A percentile compares a stretch with the other conserved stretches of the same genome.
These are phyloP conservation scores for Chlorella sp. DNA, from an alignment of 139 green algal genomes.

Conservation along the genomic window DNA sequence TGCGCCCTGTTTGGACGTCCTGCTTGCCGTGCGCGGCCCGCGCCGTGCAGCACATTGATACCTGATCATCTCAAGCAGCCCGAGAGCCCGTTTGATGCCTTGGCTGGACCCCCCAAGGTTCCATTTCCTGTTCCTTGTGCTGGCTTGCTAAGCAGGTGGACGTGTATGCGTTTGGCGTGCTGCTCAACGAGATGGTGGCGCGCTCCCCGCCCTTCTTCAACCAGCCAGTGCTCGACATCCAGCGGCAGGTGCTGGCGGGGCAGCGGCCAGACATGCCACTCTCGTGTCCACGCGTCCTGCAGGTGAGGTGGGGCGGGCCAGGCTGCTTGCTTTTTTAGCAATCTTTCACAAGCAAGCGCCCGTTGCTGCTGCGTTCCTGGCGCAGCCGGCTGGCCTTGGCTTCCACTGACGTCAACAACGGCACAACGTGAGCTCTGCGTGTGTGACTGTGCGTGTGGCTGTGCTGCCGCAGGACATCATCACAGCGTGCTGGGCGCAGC, in stretches of 20 bases:
- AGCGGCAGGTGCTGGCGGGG: slow-evolving; percentile 27
- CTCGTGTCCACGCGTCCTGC: slow-evolving; percentile 23
- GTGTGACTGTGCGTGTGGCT: not conserved
- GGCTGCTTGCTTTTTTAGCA: not conserved
- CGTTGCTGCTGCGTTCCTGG: not conserved
- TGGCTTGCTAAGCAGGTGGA: slow-evolving; percentile 56
- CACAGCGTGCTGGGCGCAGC: slow-evolving; percentile 31
- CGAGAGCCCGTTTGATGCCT: slow-evolving; percentile 4
- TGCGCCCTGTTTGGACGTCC: too few relatives aligned
- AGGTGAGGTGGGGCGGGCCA: slow-evolving; percentile 14
- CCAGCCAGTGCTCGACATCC: slow-evolving; percentile 11
- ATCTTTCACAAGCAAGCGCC: too few relatives aligned
- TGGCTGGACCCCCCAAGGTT: not conserved
- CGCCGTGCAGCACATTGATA: too few relatives aligned
- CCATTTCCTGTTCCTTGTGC: not conserved
- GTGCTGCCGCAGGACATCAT: slow-evolving; percentile 18
- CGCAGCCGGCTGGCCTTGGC: too few relatives aligned
- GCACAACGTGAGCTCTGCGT: not conserved
- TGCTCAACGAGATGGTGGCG: slow-evolving; percentile 62
- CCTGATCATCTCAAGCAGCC: too few relatives aligned
- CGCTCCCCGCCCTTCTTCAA: slow-evolving; percentile 14
- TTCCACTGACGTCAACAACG: not conserved
- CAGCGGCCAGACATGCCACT: slow-evolving; percentile 37
- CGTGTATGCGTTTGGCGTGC: slow-evolving; percentile 75
- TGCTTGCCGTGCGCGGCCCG: not conserved